Conservation (phyloP, 1,284 basidiomycete genomes). For the Fomitiporia mediterranea region DNA sequence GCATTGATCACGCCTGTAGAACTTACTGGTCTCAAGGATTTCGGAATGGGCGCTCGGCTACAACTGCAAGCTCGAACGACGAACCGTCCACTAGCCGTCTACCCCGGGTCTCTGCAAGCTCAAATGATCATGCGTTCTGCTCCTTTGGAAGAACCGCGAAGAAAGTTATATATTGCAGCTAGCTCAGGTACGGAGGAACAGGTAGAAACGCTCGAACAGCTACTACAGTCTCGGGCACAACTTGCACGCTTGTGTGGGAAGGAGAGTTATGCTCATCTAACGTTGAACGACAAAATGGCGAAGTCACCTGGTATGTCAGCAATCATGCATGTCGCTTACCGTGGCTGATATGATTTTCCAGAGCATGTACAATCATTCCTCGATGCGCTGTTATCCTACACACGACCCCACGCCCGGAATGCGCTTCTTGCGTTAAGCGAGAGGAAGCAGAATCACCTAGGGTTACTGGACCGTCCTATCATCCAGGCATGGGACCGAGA, state of each 20-base stretch:
- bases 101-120: slow-evolving; percentile 83
- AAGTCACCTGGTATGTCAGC: slow-evolving; percentile 66
- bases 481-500: slow-evolving; percentile 94
- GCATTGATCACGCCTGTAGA: slow-evolving; percentile 63
- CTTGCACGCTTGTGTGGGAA: slow-evolving; percentile 80
- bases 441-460: slow-evolving; percentile 70
- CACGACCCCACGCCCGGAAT: slow-evolving; percentile 64
- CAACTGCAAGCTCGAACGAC: slow-evolving; percentile 72
- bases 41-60: slow-evolving; percentile 62
- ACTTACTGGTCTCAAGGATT: slow-evolving; percentile 62
- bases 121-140: slow-evolving; percentile 90
- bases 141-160: slow-evolving; percentile 75
- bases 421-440: slow-evolving; percentile 70
- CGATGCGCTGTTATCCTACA: slow-evolving; percentile 71
- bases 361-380: slow-evolving; percentile 86
- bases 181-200: slow-evolving; percentile 69
- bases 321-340: background rate
- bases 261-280: slow-evolving; percentile 79
- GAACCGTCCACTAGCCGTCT: slow-evolving; percentile 65
- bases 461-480: slow-evolving; percentile 48
- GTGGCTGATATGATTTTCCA: slow-evolving; percentile 28
- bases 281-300: slow-evolving; percentile 91
- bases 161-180: slow-evolving; percentile 73
- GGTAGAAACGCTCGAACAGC: slow-evolving; percentile 67
- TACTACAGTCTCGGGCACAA: slow-evolving; percentile 72